phyloP scores from a whole-genome alignment of 371 early-diverging fungal genomes.

The Lichtheimia ramosa region DNA sequence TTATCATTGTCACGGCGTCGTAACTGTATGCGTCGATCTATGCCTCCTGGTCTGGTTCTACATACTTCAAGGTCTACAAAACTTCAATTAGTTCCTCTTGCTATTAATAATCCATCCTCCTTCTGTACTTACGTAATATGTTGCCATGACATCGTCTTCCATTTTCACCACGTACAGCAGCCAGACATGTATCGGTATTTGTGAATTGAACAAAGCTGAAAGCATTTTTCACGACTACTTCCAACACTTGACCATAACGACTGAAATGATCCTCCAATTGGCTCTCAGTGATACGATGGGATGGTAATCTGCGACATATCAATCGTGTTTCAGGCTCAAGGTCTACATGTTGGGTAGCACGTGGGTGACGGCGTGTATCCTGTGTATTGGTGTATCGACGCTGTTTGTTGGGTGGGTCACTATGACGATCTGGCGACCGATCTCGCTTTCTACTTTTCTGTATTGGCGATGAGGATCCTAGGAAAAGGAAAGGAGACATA shows the following conservation, averaged over 20 bases:
- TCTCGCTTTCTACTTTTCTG: too few species aligned
- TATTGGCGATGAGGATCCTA: too few species aligned
- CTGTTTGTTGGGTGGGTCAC: not conserved
- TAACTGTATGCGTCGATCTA: not conserved
- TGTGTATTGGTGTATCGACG: not conserved
- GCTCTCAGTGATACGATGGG: constrained; percentile 17
- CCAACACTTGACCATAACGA: constrained; percentile 44
- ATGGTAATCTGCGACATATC: constrained; percentile 18
- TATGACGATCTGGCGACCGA: not conserved
- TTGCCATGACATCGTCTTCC: constrained; percentile 2
- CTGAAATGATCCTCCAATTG: constrained; percentile 37
- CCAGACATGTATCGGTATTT: constrained; percentile 31
- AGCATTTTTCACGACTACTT: constrained; percentile 35
- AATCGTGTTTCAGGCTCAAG: constrained; percentile 1
- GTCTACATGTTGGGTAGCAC: not conserved
- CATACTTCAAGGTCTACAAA: constrained; percentile 9
- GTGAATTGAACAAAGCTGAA: constrained; percentile 51
- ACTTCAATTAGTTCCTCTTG: not conserved
- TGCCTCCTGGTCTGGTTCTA: not conserved
- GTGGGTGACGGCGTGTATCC: too few species aligned
- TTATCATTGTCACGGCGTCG: not conserved
- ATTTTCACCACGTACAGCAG: constrained; percentile 29
- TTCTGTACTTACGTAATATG: too few species aligned
- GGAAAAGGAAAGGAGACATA: too few species aligned
- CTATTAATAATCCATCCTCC: not conserved